Percentiles rank a stretch among this genome's conserved stretches.
Conservation (phyloP, 148 eudicot genomes). For the Rhododendron vialii region DNA sequence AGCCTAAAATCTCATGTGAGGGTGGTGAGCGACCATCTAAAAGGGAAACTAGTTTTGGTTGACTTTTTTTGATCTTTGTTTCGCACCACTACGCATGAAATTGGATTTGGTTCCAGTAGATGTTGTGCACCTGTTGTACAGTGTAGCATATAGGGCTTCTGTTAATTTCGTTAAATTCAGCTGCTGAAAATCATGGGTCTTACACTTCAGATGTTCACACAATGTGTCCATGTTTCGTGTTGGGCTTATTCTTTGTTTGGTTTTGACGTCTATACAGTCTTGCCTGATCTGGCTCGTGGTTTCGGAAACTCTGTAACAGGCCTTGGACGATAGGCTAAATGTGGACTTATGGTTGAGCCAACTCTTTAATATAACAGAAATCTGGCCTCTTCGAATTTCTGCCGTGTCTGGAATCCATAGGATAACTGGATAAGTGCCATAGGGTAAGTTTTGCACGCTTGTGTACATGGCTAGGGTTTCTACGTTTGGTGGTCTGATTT, state of each 20-base stretch:
- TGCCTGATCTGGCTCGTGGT: neutral
- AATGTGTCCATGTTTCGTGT: neutral
- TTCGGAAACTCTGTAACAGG: neutral
- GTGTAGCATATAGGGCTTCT: slow-evolving; percentile 12
- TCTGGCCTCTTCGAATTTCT: neutral
- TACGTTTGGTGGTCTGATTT: neutral
- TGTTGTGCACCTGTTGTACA: slow-evolving; percentile 17
- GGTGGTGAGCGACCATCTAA: neutral
- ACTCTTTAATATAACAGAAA: neutral
- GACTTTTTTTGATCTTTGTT: neutral
- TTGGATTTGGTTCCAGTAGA: neutral
- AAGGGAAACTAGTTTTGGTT: neutral
- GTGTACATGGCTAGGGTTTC: neutral
- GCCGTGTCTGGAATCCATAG: neutral
- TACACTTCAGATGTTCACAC: neutral
- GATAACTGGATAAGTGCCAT: neutral
- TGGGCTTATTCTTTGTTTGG: neutral
- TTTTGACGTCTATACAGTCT: neutral
- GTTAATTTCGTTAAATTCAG: neutral
- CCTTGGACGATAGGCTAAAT: neutral
- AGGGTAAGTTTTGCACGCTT: neutral
- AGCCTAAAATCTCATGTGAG: neutral
- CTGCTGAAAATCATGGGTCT: neutral
- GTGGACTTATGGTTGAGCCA: neutral
- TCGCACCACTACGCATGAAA: too few species aligned